Evolutionary conservation across 2,329 filamentous ascomycete species (phyloP), one percentile per base, ranked within the genome.

Genomic region (Coniochaeta sp.): DNA sequence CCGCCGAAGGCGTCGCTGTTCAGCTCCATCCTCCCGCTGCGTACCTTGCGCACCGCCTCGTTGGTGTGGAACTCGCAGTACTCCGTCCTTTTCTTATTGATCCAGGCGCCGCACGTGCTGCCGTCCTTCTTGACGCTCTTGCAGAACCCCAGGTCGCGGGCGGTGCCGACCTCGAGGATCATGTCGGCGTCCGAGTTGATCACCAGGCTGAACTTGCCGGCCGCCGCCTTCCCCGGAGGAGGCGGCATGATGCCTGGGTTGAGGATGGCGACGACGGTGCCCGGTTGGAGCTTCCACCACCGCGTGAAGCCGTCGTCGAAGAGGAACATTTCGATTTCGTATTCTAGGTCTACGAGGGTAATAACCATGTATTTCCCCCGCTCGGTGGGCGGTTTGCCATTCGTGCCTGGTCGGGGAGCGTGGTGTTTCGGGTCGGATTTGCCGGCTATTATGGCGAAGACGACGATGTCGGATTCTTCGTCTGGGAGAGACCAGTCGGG

Each of bases 31-130:
- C 91, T 79, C 1, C 77, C 74, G 10, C 81, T 74, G 27, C 75
- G 73, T 50, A 63, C 82, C 63, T 89, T 91, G 51, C 84, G 80
- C 3, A 97, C 72, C 24, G 89, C 86, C 24, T 89, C 74, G 60
- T 95, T 91, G 58, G 95, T 83, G 67, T 99, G 94, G 60, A 87
- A 99, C 57, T 96, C 91, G 70, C 94, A 99, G 65, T 87, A 89
- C 60, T 95, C 85, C 0, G 91, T 96, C 61, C 91, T 89, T 50
- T 90, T 83, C 57, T 81, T 83, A 67, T 99, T 92, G 54, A 99
- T 78, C 94, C 94, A 99, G 26, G 81, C 73, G 30, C 80, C 83
- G 67, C 94, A 99, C 46, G 79, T 72, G 52, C 87, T 79, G 33
- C 94, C 92, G 63, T 96, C 90, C 62, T 88, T 92, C 65, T 88